Evolutionary conservation across 169 alveolate species (phyloP), one percentile per base, ranked within the genome.

Genomic region (Theileria parva): DNA sequence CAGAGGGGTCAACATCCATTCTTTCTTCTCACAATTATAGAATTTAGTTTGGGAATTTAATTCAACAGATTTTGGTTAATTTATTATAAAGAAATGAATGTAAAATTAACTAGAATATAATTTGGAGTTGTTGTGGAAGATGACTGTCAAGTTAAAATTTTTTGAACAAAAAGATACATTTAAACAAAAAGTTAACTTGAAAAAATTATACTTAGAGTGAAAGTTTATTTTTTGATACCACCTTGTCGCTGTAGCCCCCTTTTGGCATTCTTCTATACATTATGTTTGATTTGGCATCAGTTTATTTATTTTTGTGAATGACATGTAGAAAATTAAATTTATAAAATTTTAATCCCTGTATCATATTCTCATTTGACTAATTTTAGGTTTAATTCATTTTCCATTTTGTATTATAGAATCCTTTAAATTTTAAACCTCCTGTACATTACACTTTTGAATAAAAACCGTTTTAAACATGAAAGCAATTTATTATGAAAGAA

Each of bases 381-480:
- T n/a, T 61, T 61, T 37, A 34, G 69, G 23, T 61, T 61, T 21
- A 61, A 61, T 61, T 61, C 69, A 61, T 37, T 61, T 21, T 27
- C 27, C 39, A 61, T 11, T 61, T 34, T 34, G 17, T 27, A 27
- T 12, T 34, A 19, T 61, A 34, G 69, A 61, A 61, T 61, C 69
- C 34, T 27, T 12, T 23, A 12, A 13, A 13, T 1, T 23, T 61
- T n/a, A 25, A 13, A 13, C 5, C 34, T 61, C 39, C 3, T 12
- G 69, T 27, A 12, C 39, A 9, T 5, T 61, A 61, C 21, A 25
- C 34, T 61, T 61, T 61, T 21, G 19, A 61, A 9, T 13, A 13
- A 9, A 61, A 37, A 12, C 1, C 23, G 2, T 34, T 12, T 23
- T 61, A 61, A 61, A n/a, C 32, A 61, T 61, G 69, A n/a, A n/a